Conservation (phyloP, 176 grass and related monocot genomes). For the Rhynchospora pubera region DNA sequence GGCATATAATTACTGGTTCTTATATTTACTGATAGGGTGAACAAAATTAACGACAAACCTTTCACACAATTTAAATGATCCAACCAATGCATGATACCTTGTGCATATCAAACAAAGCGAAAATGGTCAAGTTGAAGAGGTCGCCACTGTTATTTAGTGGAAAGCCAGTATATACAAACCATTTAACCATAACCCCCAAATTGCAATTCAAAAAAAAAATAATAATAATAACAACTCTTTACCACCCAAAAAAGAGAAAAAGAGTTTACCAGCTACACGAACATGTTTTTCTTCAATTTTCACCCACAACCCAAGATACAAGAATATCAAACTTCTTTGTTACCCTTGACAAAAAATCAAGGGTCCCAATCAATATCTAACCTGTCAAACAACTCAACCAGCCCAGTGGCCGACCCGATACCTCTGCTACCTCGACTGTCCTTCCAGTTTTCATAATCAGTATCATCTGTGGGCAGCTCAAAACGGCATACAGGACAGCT, state of each 20-base stretch:
- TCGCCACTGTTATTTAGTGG: slow-evolving; percentile 16
- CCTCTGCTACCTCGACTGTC: background rate
- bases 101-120: background rate
- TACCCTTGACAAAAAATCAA: slow-evolving; percentile 2
- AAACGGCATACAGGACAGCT: slow-evolving; percentile 61
- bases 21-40: background rate
- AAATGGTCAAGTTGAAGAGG: slow-evolving; percentile 4
- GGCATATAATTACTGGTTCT: background rate
- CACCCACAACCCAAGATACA: background rate
- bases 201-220: background rate
- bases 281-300: slow-evolving; percentile 1
- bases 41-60: background rate
- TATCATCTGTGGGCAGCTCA: slow-evolving; percentile 71
- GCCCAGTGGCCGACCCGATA: background rate
- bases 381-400: slow-evolving; percentile 20
- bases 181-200: slow-evolving; percentile 19
- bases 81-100: background rate
- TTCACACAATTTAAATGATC: background rate
- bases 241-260: slow-evolving; percentile 5
- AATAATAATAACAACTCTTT: slow-evolving; percentile 20
- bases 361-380: slow-evolving; percentile 17
- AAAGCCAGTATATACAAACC: slow-evolving; percentile 27
- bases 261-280: background rate
- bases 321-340: background rate
- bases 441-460: slow-evolving; percentile 49